Percentiles rank a stretch among this genome's conserved stretches.
phyloP scores from a whole-genome alignment of 2,329 filamentous ascomycete genomes.

The Scedosporium boydii region DNA sequence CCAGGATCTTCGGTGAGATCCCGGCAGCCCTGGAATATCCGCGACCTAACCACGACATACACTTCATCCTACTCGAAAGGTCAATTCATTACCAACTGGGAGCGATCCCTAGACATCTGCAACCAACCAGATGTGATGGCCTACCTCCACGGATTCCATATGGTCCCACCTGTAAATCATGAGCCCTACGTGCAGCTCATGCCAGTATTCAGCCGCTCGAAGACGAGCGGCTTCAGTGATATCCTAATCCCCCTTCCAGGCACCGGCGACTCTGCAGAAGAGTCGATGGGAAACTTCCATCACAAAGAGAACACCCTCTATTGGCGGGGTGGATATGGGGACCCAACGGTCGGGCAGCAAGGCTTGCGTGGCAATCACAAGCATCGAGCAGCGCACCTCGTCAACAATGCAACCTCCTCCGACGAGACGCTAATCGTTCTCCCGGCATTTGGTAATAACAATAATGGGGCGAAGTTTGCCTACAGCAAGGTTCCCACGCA shows the following conservation, averaged over 20 bases:
- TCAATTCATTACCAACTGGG: slow-evolving; percentile 59
- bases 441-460: slow-evolving; percentile 26
- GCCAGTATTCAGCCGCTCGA: slow-evolving; percentile 68
- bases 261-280: slow-evolving; percentile 33
- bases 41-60: slow-evolving; percentile 1
- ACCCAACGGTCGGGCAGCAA: slow-evolving; percentile 39
- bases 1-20: slow-evolving; percentile 28
- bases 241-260: slow-evolving; percentile 59
- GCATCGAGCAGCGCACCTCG: slow-evolving; percentile 61
- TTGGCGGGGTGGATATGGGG: slow-evolving; percentile 64
- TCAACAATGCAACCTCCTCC: slow-evolving; percentile 44
- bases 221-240: slow-evolving; percentile 63
- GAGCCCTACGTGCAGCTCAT: slow-evolving; percentile 55
- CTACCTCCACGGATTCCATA: slow-evolving; percentile 63
- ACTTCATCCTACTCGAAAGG: slow-evolving; percentile 46
- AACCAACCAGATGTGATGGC: slow-evolving; percentile 63
- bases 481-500: slow-evolving; percentile 45
- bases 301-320: slow-evolving; percentile 58
- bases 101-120: slow-evolving; percentile 56
- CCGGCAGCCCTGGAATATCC: slow-evolving; percentile 21
- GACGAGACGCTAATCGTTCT: slow-evolving; percentile 48
- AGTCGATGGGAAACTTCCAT: slow-evolving; percentile 35
- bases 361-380: slow-evolving; percentile 58
- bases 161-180: slow-evolving; percentile 48
- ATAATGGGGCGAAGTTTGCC: slow-evolving; percentile 27